phyloP scores from a whole-genome alignment of 2,329 filamentous ascomycete genomes.

The Hymenoscyphus albidus region DNA sequence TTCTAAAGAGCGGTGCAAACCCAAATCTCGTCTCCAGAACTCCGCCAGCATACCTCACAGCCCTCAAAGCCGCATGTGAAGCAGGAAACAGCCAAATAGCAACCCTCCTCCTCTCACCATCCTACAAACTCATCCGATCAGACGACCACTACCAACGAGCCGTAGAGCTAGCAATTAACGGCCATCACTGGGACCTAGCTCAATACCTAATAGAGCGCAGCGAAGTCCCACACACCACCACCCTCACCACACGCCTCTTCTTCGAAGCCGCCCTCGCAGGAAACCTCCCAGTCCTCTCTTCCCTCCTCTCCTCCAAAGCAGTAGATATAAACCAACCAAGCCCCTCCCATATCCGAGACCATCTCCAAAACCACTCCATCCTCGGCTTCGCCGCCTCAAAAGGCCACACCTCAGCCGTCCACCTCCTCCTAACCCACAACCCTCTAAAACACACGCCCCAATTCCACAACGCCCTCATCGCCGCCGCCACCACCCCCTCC shows the following conservation, averaged over 20 bases:
- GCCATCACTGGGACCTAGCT: slow-evolving; percentile 5
- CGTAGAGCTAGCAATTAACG: neutral
- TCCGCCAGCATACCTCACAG: neutral
- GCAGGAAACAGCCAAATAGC: neutral
- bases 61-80: neutral
- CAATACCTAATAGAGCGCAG: neutral
- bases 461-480: slow-evolving; percentile 2
- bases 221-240: neutral
- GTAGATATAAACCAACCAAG: neutral
- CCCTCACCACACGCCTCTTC: neutral
- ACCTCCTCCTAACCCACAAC: neutral
- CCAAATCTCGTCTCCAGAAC: neutral
- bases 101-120: neutral
- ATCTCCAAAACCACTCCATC: neutral
- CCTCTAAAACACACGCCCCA: no score
- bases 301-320: neutral
- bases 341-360: neutral
- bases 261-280: slow-evolving; percentile 1
- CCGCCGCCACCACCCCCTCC: neutral
- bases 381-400: neutral
- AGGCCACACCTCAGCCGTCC: neutral
- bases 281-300: neutral
- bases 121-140: neutral
- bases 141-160: neutral
- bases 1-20: neutral